These are phyloP conservation scores for Caulochytrium protostelioides DNA, from an alignment of 371 early-diverging fungal species.

Conservation along the genomic window DNA sequence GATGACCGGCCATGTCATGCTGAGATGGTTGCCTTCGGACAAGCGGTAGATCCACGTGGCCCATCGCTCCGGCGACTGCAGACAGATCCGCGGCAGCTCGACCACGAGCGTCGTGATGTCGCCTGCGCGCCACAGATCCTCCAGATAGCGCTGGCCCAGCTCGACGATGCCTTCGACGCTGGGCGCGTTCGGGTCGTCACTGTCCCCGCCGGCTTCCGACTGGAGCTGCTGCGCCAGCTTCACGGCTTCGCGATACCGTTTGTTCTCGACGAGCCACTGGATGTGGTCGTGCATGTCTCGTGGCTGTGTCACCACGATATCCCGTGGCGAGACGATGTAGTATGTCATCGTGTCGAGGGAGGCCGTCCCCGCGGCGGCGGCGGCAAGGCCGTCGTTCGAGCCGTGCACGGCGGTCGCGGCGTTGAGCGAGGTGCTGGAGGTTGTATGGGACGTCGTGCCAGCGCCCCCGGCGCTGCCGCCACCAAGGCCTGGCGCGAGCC, in stretches of 20 bases:
- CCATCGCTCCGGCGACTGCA: conserved; percentile 35
- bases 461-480: too few species aligned
- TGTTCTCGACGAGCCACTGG: conserved; percentile 63
- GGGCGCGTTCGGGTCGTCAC: conserved; percentile 7
- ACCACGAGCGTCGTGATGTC: neutral
- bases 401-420: too few species aligned
- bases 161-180: conserved; percentile 35
- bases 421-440: too few species aligned
- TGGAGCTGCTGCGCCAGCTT: conserved; percentile 17
- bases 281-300: conserved; percentile 76
- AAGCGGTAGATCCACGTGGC: conserved; percentile 75
- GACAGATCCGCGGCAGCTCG: neutral
- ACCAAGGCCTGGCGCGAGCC: too few species aligned
- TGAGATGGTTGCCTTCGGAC: conserved; percentile 44
- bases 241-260: conserved; percentile 58
- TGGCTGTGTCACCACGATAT: conserved; percentile 65
- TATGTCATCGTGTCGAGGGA: too few species aligned
- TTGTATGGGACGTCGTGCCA: too few species aligned
- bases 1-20: conserved; percentile 35
- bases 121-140: conserved; percentile 43
- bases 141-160: conserved; percentile 64
- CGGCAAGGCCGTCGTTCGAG: too few species aligned
- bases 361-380: neutral
- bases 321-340: conserved; percentile 76
- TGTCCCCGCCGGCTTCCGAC: conserved; percentile 12